Percentiles rank a stretch among this genome's conserved stretches.
Conservation (phyloP, 2,329 filamentous ascomycete species). For the Fusarium graminum region DNA sequence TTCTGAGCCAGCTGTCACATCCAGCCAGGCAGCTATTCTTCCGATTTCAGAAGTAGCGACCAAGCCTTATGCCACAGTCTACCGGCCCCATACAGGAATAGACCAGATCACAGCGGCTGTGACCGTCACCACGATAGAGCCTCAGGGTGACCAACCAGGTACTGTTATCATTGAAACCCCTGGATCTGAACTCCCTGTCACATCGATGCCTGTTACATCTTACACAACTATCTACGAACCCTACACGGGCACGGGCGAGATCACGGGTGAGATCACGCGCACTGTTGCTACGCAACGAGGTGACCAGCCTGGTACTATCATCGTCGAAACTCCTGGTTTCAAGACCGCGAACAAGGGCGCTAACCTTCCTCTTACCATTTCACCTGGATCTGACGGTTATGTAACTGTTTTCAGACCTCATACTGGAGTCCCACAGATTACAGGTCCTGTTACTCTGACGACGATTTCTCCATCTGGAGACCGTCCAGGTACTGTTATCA, state of each 20-base stretch:
- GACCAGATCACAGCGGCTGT: constrained; percentile 13
- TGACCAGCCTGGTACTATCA: constrained; percentile 23
- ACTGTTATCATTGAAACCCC: constrained; percentile 29
- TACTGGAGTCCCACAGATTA: constrained; percentile 14
- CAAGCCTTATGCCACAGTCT: constrained; percentile 12
- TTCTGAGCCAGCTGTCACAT: neutral
- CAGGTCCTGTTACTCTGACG: constrained; percentile 5
- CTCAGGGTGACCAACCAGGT: constrained; percentile 17
- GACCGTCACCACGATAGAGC: constrained; percentile 10
- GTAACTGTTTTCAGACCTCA: constrained; percentile 16
- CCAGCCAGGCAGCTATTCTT: neutral
- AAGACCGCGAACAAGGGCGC: constrained; percentile 23
- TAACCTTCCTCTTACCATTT: constrained; percentile 21
- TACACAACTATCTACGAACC: constrained; percentile 36
- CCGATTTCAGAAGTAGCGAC: no score
- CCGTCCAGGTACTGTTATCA: constrained; percentile 24
- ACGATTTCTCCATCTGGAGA: constrained; percentile 6
- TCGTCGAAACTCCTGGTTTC: constrained; percentile 27
- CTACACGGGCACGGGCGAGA: constrained; percentile 20
- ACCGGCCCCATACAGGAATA: constrained; percentile 9
- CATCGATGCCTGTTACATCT: neutral
- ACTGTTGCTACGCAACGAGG: constrained; percentile 23
- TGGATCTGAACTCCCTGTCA: constrained; percentile 2
- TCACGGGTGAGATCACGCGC: constrained; percentile 13
- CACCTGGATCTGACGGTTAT: constrained; percentile 15